Conservation (phyloP, 2,329 filamentous ascomycete species). For the Ambrosiella beaveri region DNA sequence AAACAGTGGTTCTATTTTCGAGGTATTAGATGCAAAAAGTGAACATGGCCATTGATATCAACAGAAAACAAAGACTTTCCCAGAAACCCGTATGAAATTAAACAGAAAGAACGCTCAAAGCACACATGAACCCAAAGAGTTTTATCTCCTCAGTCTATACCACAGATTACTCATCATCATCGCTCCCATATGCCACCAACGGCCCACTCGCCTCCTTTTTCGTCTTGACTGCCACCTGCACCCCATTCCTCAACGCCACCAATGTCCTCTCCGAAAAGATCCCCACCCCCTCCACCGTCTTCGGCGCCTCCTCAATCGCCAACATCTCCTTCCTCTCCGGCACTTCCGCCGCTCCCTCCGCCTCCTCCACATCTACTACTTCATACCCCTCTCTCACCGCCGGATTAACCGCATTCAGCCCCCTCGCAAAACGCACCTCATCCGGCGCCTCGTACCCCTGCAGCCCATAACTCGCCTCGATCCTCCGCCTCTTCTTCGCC, state of each 20-base stretch:
- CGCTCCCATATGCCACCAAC: slow-evolving; percentile 77
- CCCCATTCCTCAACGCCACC: slow-evolving; percentile 47
- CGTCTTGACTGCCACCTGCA: slow-evolving; percentile 36
- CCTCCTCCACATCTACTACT: slow-evolving; percentile 38
- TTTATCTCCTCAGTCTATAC: not conserved
- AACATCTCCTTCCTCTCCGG: slow-evolving; percentile 22
- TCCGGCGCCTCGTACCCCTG: slow-evolving; percentile 89
- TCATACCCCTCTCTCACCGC: slow-evolving; percentile 41
- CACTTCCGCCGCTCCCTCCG: slow-evolving; percentile 38
- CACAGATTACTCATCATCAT: slow-evolving; percentile 23
- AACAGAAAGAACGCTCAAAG: not conserved
- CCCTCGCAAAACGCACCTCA: slow-evolving; percentile 77
- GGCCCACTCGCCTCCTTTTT: slow-evolving; percentile 44
- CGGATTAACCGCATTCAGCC: slow-evolving; percentile 49
- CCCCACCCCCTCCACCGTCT: slow-evolving; percentile 26
- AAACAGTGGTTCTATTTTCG: slow-evolving; percentile 20
- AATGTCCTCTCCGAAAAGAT: slow-evolving; percentile 74
- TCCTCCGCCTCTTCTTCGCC: slow-evolving; percentile 70
- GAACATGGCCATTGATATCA: not conserved
- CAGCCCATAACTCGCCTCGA: slow-evolving; percentile 76
- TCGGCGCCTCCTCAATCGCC: slow-evolving; percentile 2
- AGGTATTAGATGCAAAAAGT: slow-evolving; percentile 2
- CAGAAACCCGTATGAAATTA: not conserved
- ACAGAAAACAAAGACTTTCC: not conserved
- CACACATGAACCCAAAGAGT: not conserved